These are phyloP conservation scores for Cryptococcus neoformans DNA, from an alignment of 1,284 basidiomycete genomes.

Conservation along the genomic window DNA sequence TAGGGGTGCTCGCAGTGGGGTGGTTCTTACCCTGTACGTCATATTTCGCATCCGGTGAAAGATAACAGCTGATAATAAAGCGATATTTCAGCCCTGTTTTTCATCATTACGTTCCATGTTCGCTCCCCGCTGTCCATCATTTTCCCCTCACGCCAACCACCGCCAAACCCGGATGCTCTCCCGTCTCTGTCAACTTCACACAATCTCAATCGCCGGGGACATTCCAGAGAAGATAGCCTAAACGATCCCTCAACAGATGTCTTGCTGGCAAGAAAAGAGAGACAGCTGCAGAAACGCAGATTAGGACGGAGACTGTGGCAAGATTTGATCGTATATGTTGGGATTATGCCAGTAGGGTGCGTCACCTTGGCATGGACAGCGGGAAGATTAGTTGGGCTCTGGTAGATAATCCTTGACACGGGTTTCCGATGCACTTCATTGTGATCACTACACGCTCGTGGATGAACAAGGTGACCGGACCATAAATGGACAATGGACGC, in stretches of 20 bases:
- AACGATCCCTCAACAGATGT: constrained; percentile 41
- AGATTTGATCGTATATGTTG: constrained; percentile 50
- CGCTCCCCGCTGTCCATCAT: constrained; percentile 50
- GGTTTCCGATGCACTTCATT: too few relatives aligned
- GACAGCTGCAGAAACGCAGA: constrained; percentile 49
- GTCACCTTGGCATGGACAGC: constrained; percentile 42
- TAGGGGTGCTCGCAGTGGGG: constrained; percentile 41
- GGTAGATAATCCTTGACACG: too few relatives aligned
- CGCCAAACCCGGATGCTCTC: constrained; percentile 6
- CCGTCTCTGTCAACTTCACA: not conserved
- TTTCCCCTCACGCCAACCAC: constrained; percentile 31
- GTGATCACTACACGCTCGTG: too few relatives aligned
- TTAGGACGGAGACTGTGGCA: constrained; percentile 49
- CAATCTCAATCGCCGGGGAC: constrained; percentile 7
- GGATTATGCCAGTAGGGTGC: constrained; percentile 45
- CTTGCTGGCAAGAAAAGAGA: constrained; percentile 49
- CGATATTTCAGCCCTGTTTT: constrained; percentile 44
- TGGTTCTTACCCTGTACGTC: constrained; percentile 50
- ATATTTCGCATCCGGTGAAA: not conserved
- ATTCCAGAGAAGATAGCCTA: constrained; percentile 30
- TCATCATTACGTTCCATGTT: constrained; percentile 52
- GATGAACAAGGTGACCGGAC: too few relatives aligned
- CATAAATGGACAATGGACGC: too few relatives aligned
- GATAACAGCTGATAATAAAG: not conserved
- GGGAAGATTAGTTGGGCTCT: constrained; percentile 41